phyloP scores from a whole-genome alignment of 2,329 filamentous ascomycete genomes.

The Fusarium camptoceras region DNA sequence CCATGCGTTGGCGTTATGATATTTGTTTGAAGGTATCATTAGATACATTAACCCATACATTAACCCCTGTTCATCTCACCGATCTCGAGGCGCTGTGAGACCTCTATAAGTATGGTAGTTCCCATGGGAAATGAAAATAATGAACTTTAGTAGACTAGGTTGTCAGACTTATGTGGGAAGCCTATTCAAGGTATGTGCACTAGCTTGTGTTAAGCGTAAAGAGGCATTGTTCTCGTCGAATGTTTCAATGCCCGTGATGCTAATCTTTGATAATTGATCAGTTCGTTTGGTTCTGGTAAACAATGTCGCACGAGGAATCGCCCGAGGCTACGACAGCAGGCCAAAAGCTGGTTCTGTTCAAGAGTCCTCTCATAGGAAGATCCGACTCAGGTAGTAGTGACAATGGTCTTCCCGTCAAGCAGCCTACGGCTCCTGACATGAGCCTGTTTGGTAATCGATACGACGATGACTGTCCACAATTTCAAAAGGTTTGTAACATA shows the following conservation, averaged over 20 bases:
- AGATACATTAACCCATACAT: neutral
- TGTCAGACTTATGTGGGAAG: neutral
- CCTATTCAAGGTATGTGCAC: neutral
- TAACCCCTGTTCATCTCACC: neutral
- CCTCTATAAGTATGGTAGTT: slow-evolving; percentile 3
- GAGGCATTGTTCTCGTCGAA: neutral
- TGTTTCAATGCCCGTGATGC: neutral
- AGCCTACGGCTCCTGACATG: slow-evolving; percentile 28
- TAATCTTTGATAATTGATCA: neutral
- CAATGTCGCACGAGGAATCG: slow-evolving; percentile 34
- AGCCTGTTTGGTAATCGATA: slow-evolving; percentile 44
- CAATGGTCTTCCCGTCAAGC: slow-evolving; percentile 3
- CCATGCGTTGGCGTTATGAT: neutral
- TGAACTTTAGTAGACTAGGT: neutral
- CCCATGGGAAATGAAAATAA: neutral
- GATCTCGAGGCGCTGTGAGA: neutral
- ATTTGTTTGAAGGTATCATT: neutral
- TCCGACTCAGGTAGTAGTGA: slow-evolving; percentile 26
- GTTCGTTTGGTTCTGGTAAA: neutral
- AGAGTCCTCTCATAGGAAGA: slow-evolving; percentile 46
- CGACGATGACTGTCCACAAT: slow-evolving; percentile 40
- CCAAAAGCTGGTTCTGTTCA: slow-evolving; percentile 50
- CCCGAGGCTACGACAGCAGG: slow-evolving; percentile 9
- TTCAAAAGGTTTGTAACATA: slow-evolving; percentile 41
- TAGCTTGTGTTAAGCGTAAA: neutral